Evolutionary conservation across 805 yeast genomes (phyloP).

Genomic region (Wickerhamiella kazuoi): DNA sequence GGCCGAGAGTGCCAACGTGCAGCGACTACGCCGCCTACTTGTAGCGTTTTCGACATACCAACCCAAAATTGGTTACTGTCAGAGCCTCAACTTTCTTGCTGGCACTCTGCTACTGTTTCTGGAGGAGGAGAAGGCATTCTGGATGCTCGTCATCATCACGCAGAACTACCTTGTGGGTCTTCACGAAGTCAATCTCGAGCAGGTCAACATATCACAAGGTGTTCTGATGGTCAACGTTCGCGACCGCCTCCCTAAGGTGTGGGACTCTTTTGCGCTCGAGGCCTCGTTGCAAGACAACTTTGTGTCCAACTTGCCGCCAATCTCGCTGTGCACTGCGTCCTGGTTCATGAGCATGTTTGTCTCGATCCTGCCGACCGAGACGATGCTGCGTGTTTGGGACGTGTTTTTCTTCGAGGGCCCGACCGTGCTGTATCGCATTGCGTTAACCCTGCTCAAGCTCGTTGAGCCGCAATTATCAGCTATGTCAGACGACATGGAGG

Average conservation of each 20-base stretch:
- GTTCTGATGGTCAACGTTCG: constrained; percentile 73
- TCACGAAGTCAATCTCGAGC: constrained; percentile 78
- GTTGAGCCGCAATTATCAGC: constrained; percentile 46
- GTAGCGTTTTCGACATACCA: constrained; percentile 69
- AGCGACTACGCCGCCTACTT: constrained; percentile 61
- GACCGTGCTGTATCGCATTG: constrained; percentile 64
- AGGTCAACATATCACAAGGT: constrained; percentile 90
- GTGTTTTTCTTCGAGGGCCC: constrained; percentile 85
- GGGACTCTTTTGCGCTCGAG: constrained; percentile 38
- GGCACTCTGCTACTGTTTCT: constrained; percentile 70
- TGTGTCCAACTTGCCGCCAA: constrained; percentile 65
- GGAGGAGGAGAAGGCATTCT: constrained; percentile 80
- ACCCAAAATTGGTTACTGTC: constrained; percentile 91
- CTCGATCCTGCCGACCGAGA: constrained; percentile 75
- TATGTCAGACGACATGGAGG: constrained; percentile 31
- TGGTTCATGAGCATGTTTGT: constrained; percentile 98
- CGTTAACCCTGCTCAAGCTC: constrained; percentile 60
- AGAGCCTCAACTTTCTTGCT: constrained; percentile 80
- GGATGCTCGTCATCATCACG: constrained; percentile 90
- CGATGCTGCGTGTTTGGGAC: constrained; percentile 85
- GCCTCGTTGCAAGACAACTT: constrained; percentile 28
- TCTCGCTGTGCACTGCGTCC: constrained; percentile 82
- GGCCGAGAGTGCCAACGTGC: constrained; percentile 37
- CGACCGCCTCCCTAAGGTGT: constrained; percentile 67
- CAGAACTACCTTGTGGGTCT: constrained; percentile 77